Evolutionary conservation across 2,329 filamentous ascomycete species (phyloP), one percentile per base, ranked within the genome.

Genomic region (Colletotrichum zoysiae): DNA sequence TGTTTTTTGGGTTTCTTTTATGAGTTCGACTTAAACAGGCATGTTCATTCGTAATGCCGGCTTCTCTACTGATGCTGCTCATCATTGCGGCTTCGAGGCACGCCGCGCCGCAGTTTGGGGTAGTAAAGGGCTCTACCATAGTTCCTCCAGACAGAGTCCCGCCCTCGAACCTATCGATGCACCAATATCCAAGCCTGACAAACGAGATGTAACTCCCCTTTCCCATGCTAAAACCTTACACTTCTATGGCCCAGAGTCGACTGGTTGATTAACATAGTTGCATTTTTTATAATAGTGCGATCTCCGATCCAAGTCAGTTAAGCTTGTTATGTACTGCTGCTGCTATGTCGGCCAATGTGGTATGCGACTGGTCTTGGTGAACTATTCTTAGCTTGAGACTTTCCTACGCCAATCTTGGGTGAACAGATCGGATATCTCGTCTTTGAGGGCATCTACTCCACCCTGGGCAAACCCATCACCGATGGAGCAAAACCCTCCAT

Each of bases 31-130:
- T 12, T 20, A 16, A 12, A 30, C 16, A 9, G 8, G 9, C 35
- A 26, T 18, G 1, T 50, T 12, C 42, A 30, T 9, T 23, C 48
- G 44, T n/a, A 1, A 74, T 74, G 65, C 56, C n/a, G 14, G 11
- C 44, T 26, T 42, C 20, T 30, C 3, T 20, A 4, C 5, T 50
- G 30, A 38, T 51, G 16, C 30, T 69, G 64, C 60, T 74, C 18
- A 56, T 65, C 23, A 26, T 65, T 1, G 7, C 20, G 30, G 69
- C 55, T 3, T 16, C 72, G 23, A 11, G 48, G 44, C 38, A 53
- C 20, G 71, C 69, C 12, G 68, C 69, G 5, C 71, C 64, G 3
- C 59, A 59, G 12, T 69, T 69, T 7, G 38, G 56, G 7, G 67
- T 72, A 40, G 69, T 64, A 0, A 48, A 61, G 4, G 53, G 62